phyloP scores from a whole-genome alignment of 495 filamentous ascomycete genomes.

The Aspergillus incahuasiensis region DNA sequence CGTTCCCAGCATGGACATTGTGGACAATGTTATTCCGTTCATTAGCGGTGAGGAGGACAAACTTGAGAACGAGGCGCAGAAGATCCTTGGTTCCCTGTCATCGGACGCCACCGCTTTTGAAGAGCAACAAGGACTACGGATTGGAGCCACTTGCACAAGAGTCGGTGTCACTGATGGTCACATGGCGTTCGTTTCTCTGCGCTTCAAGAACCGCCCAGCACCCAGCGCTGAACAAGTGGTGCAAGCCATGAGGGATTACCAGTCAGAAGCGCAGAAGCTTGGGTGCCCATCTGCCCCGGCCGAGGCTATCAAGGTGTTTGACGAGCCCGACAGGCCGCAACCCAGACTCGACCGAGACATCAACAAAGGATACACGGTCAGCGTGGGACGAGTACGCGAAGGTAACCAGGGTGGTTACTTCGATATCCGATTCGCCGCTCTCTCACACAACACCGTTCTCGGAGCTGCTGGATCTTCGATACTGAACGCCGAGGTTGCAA shows the following conservation, averaged over 20 bases:
- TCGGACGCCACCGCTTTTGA: slow-evolving; percentile 59
- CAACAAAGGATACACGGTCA: slow-evolving; percentile 72
- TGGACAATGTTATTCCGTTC: slow-evolving; percentile 83
- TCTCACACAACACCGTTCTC: slow-evolving; percentile 89
- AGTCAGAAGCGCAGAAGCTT: slow-evolving; percentile 67
- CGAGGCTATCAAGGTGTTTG: slow-evolving; percentile 69
- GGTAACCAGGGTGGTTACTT: slow-evolving; percentile 68
- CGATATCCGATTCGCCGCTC: slow-evolving; percentile 75
- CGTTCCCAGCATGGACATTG: slow-evolving; percentile 65
- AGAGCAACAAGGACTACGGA: slow-evolving; percentile 56
- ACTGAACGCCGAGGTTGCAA: slow-evolving; percentile 87
- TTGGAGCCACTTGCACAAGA: slow-evolving; percentile 78
- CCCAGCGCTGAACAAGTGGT: slow-evolving; percentile 63
- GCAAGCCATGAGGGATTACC: slow-evolving; percentile 64
- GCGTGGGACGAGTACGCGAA: slow-evolving; percentile 71
- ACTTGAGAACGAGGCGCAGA: slow-evolving; percentile 77
- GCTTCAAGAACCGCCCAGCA: slow-evolving; percentile 55
- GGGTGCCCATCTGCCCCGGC: slow-evolving; percentile 73
- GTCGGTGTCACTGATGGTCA: slow-evolving; percentile 83
- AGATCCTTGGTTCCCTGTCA: slow-evolving; percentile 73
- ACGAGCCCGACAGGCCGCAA: slow-evolving; percentile 76
- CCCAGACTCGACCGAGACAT: slow-evolving; percentile 77
- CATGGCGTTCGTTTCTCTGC: slow-evolving; percentile 74
- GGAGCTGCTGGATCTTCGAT: slow-evolving; percentile 93
- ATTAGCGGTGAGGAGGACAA: slow-evolving; percentile 90